Percentiles rank a stretch among this genome's conserved stretches.
These are phyloP conservation scores for Passalora sequoiae DNA, from an alignment of 2,329 filamentous ascomycete genomes.

Conservation along the genomic window DNA sequence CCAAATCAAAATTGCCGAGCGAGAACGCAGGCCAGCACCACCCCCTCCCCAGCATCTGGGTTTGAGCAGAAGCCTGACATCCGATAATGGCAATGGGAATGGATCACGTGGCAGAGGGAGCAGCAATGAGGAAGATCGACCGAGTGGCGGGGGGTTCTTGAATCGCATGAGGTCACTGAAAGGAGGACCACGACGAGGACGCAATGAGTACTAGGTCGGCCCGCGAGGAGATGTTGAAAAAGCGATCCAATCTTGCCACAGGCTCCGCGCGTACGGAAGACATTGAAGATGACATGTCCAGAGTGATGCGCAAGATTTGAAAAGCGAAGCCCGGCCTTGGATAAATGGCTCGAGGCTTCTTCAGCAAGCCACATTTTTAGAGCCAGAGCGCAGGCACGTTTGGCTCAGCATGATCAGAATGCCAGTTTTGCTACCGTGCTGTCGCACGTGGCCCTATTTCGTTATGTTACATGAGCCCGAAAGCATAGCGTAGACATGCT, in stretches of 20 bases:
- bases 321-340: too few relatives aligned
- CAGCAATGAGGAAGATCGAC: constrained; percentile 42
- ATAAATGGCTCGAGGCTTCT: too few relatives aligned
- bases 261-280: too few relatives aligned
- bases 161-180: constrained; percentile 79
- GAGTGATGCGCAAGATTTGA: background rate
- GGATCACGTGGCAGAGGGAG: constrained; percentile 28
- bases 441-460: background rate
- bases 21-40: constrained; percentile 42
- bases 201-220: constrained; percentile 34
- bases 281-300: too few relatives aligned
- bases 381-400: constrained; percentile 1
- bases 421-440: background rate
- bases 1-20: constrained; percentile 51
- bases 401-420: background rate
- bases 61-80: constrained; percentile 18
- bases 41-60: constrained; percentile 46
- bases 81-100: constrained; percentile 15
- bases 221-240: too few relatives aligned
- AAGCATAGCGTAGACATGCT: constrained; percentile 1
- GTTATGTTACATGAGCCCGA: constrained; percentile 7
- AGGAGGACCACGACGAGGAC: constrained; percentile 52
- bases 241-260: too few relatives aligned
- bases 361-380: background rate
- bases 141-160: constrained; percentile 53